Evolutionary conservation across 352 stramenopile genomes (phyloP), one percentile per base, ranked within the genome.

Genomic region (Globisporangium alternatum): DNA sequence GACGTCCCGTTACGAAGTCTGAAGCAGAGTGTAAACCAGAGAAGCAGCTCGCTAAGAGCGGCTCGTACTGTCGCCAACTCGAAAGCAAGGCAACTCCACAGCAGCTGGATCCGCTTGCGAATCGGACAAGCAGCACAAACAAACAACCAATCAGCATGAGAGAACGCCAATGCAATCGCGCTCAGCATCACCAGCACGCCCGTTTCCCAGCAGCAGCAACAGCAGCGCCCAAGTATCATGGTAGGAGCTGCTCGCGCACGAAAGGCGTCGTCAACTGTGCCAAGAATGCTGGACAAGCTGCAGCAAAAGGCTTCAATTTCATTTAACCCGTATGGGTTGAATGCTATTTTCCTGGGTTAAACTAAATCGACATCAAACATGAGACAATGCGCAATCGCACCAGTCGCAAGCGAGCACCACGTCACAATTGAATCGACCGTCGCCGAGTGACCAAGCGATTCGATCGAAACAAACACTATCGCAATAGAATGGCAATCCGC

Each of bases 401-500:
- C 49, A 56, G 49, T 56, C 49, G 49, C 15, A 8, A 19, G 5
- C 5, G 5, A 47, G 39, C 19, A 22, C n/a, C 13, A 13, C 17
- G 25, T 21, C 49, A 56, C 28, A 56, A 56, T 56, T 39, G 28
- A 56, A 39, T 37, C 49, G 7, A n/a, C 49, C 25, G 25, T 15
- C 9, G 2, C n/a, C n/a, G n/a, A 56, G 49, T 8, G 49, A 56
- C 49, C 15, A 25, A 56, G 49, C 13, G 49, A 25, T 17, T 10
- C 8, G 15, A 19, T n/a, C 39, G 19, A n/a, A 15, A 56, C 49
- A 41, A 28, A 7, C 49, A 12, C 19, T n/a, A n/a, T n/a, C n/a
- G n/a, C n/a, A n/a, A n/a, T n/a, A n/a, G n/a, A 39, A 58, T 31
- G 48, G 30, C 39, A 15, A 9, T n/a, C 31, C 62, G 64, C 31